A percentile compares a stretch with the other conserved stretches of the same genome.
These are phyloP conservation scores for Sambucus nigra DNA, from an alignment of 129 eudicot genomes.

Conservation along the genomic window DNA sequence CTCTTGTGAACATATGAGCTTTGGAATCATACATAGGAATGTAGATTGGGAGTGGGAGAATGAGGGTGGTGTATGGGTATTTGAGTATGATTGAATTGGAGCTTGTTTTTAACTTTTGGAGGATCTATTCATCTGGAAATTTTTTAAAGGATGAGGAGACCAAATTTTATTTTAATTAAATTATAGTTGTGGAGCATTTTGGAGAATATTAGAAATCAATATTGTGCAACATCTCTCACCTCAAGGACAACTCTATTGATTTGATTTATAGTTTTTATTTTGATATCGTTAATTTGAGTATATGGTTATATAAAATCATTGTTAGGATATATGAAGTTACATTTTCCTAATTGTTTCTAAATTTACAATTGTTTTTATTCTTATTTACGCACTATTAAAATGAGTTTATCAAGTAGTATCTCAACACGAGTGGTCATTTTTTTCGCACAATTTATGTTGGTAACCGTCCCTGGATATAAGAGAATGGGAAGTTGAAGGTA, in stretches of 20 bases:
- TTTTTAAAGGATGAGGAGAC: conserved; percentile 58
- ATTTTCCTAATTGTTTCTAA: not conserved
- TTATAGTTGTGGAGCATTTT: conserved; percentile 77
- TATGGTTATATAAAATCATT: conserved; percentile 14
- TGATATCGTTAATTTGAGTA: conserved; percentile 23
- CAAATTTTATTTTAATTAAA: conserved; percentile 53
- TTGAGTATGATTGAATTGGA: conserved; percentile 41
- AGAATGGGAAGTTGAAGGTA: conserved; percentile 82
- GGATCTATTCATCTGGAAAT: conserved; percentile 47
- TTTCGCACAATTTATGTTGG: conserved; percentile 98
- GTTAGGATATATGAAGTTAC: conserved; percentile 12
- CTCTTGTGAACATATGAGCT: conserved; percentile 93
- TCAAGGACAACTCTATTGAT: conserved; percentile 93
- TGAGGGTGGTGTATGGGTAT: conserved; percentile 71
- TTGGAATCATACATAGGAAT: conserved; percentile 90
- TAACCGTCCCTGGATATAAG: conserved; percentile 79
- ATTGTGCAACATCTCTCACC: conserved; percentile 94
- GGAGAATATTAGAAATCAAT: conserved; percentile 84
- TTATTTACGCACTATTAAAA: conserved; percentile 27
- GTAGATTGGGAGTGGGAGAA: conserved; percentile 65
- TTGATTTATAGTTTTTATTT: conserved; percentile 73
- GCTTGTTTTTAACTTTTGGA: conserved; percentile 50
- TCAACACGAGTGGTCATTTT: conserved; percentile 81
- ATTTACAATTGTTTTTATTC: conserved; percentile 6
- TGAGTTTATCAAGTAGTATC: conserved; percentile 8